Evolutionary conservation across 2,329 filamentous ascomycete species (phyloP), one percentile per base, ranked within the genome.

Genomic region (Teratosphaeria destructans): DNA sequence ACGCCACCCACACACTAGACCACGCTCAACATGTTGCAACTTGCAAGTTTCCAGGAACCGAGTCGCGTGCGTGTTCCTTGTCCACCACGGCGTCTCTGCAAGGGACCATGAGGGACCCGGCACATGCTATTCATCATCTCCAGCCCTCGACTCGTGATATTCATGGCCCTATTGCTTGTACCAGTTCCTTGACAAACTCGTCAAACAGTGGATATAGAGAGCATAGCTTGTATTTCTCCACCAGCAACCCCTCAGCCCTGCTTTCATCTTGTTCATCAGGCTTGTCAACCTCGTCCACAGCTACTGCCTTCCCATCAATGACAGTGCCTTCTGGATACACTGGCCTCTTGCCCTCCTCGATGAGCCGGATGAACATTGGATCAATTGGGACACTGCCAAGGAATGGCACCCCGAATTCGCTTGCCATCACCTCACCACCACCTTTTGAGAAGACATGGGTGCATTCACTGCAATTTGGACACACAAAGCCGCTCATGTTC

Each of bases 401-500:
- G 68, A 96, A 97, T 16, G 82, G 84, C 39, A 97, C 89, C 0
- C 79, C 79, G 71, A 95, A 94, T 66, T 97, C 91, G 55, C 83
- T 77, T 6, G 93, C 91, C 91, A 99, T 96, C 27, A 88, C 82
- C 72, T 89, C 80, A 7, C 94, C 94, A 3, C 94, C 94, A 3
- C 94, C 94, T 59, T 89, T 92, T 57, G 87, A 90, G 73, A 99
- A 99, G 57, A 97, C 83, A 74, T 97, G 90, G 57, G 90, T 96
- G 75, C 93, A 95, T 72, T 96, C 91, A 56, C 81, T 81, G 69
- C 83, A 86, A 62, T 83, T 85, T 14, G 83, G 83, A 70, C 89
- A 94, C n/a, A 94, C 88, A 67, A 89, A 95, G 2, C 90, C 90
- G 65, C 86, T 87, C 94, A 99, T 97, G 72, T 99, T 99, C 77